Conservation (phyloP, 495 filamentous ascomycete species). For the Letharia lupina region DNA sequence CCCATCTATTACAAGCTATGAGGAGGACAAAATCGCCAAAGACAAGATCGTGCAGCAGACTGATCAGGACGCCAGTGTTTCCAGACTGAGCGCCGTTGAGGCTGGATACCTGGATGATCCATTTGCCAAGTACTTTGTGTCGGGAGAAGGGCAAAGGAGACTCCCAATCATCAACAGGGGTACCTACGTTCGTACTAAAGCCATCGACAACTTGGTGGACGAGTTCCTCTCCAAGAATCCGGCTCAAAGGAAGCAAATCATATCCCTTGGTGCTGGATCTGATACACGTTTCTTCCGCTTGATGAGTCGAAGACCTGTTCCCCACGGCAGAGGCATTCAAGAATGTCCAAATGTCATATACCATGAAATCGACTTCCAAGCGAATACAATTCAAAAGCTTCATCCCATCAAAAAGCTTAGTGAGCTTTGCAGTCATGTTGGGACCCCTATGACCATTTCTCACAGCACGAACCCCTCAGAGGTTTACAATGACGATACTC, state of each 20-base stretch:
- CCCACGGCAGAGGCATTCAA: slow-evolving; percentile 10
- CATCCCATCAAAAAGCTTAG: background rate
- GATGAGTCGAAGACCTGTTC: slow-evolving; percentile 30
- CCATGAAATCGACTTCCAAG: slow-evolving; percentile 86
- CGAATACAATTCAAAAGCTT: slow-evolving; percentile 57
- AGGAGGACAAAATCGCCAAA: slow-evolving; percentile 35
- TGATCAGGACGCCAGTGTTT: slow-evolving; percentile 84
- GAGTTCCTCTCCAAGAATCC: slow-evolving; percentile 52
- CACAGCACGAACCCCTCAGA: background rate
- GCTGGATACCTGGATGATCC: slow-evolving; percentile 81
- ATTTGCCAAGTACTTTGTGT: slow-evolving; percentile 60
- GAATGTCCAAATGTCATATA: slow-evolving; percentile 50
- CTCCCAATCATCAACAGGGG: slow-evolving; percentile 92
- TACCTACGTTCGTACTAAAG: slow-evolving; percentile 86
- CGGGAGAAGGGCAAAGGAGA: slow-evolving; percentile 41
- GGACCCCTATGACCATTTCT: background rate
- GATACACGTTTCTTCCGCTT: slow-evolving; percentile 82
- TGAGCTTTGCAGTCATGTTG: slow-evolving; percentile 1
- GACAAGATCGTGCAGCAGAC: slow-evolving; percentile 73
- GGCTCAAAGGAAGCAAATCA: slow-evolving; percentile 59
- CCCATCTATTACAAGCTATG: slow-evolving; percentile 19
- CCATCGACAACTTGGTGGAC: slow-evolving; percentile 71
- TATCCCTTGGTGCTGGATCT: slow-evolving; percentile 88
- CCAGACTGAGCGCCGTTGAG: slow-evolving; percentile 76
- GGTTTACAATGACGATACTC: slow-evolving; percentile 2